Evolutionary conservation across 2,329 filamentous ascomycete species (phyloP).

Genomic region (Xylaria digitata): DNA sequence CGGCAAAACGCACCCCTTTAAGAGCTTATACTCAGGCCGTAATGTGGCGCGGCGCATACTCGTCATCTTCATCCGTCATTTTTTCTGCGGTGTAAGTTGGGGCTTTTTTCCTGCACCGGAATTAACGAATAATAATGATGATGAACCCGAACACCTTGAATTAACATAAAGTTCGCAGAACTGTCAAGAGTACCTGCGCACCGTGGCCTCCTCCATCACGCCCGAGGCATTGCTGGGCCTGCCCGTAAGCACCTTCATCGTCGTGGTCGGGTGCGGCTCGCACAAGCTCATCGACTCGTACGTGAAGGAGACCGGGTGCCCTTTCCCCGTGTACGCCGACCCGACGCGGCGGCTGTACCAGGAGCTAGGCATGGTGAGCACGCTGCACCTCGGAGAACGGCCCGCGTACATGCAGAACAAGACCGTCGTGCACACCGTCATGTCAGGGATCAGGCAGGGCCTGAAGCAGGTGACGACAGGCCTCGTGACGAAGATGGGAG

Average conservation of each 20-base stretch:
- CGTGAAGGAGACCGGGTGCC: conserved; percentile 68
- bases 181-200: conserved; percentile 79
- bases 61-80: conserved; percentile 80
- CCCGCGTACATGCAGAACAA: conserved; percentile 72
- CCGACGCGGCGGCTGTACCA: conserved; percentile 74
- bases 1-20: conserved; percentile 70
- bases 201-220: conserved; percentile 69
- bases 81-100: conserved; percentile 78
- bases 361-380: conserved; percentile 75
- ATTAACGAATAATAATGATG: no score
- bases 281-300: conserved; percentile 76
- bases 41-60: conserved; percentile 69
- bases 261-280: conserved; percentile 78
- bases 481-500: conserved; percentile 71
- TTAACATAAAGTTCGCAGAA: conserved; percentile 61
- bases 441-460: conserved; percentile 67
- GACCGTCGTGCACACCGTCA: conserved; percentile 61
- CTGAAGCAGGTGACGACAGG: conserved; percentile 68
- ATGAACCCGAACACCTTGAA: no score
- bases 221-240: conserved; percentile 62
- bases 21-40: conserved; percentile 68
- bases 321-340: conserved; percentile 82
- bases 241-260: conserved; percentile 70
- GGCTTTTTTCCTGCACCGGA: background rate
- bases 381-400: conserved; percentile 66